Evolutionary conservation across 352 stramenopile genomes (phyloP), one percentile per base, ranked within the genome.

Genomic region (Peronospora farinosa): DNA sequence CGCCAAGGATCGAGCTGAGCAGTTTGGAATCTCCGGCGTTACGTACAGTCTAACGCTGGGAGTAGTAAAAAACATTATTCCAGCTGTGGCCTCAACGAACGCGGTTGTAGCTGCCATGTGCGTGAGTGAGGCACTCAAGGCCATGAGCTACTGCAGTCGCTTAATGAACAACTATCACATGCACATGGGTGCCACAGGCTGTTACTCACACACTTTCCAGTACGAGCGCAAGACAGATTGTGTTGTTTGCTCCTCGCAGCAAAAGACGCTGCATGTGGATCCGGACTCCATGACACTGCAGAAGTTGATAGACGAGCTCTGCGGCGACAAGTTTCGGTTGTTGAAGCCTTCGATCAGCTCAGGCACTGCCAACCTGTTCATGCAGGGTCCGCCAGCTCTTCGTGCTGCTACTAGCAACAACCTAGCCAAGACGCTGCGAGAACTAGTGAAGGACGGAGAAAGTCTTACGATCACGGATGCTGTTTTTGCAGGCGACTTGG

Each of bases 51-150:
- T 97, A 1, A 98, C 96, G 12, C 76, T 98, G 58, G 96, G 96
- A 1, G 96, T 99, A 9, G 94, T 98, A 42, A 99, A 98, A 75
- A 98, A 98, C 65, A 98, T 98, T 54, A 98, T 98, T 53, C 95
- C 95, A 27, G 95, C 95, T 0, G 92, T 98, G 31, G 95, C 95
- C 3, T 97, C 86, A 33, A 98, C 95, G 16, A 98, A 98, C 67
- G 95, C 95, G 0, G 88, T 98, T 38, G 82, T 98, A 35, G 83
- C 92, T 49, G 95, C 92, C 48, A 93, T 95, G 51, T 98, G 95
- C 67, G 93, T 98, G 38, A 97, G 95, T 55, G 96, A 99, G 65
- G 94, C 89, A 10, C 60, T 98, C 35, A 99, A 99, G 74, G 70
- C 97, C 12, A 78, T 98, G 58, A 97, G 91, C 17, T 98, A 97